Base-by-base conservation (phyloP, 805 yeast species). In the Ogataea kodamae region DNA sequence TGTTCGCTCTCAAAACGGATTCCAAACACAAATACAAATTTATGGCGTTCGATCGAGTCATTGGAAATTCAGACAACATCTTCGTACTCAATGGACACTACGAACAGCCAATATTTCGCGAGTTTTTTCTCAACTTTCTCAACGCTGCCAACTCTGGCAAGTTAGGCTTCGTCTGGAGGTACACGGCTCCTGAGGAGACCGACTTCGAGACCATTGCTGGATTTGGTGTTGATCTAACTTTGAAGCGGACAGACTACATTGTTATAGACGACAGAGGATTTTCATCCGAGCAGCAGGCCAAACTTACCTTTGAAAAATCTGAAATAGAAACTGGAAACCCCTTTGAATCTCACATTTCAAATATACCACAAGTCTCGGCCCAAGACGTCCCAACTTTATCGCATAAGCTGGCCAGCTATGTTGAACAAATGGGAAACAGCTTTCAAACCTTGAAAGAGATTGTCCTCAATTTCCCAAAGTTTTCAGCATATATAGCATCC, bases 111-210 rank as follows among this genome's bases (percentile, higher is more conserved):
- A 57, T 64, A 3, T 81, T 87, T 46, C 62, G 62, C 10, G 62
- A 62, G 5, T 79, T 83, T 61, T 78, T 85, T 48, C 54, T 64
- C 9, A 71, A 76, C 37, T 57, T 90, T 32, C 69, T 65, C 39
- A 70, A 72, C 22, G 76, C 78, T 37, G 81, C 95, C 0, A 49
- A 61, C 10, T 55, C 65, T 2, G 90, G 84, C 0, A 83, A 84
- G 49, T 52, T 88, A 17, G 68, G 83, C 30, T 82, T 85, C 54
- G 72, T 80, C 3, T 75, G 94, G 81, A 71, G 96, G 46, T 80
- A 87, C 47, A 65, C 75, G 9, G 80, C 82, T 0, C 33, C 41
- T 17, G 18, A 20, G 5, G 9, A 17, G 5, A 21, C 17, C 2
- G 47, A 55, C 10, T 35, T 35, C 9, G 71, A 65, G 26, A 10